Evolutionary conservation across 2,329 filamentous ascomycete genomes (phyloP).

Genomic region (Pestalotiopsis sp.): DNA sequence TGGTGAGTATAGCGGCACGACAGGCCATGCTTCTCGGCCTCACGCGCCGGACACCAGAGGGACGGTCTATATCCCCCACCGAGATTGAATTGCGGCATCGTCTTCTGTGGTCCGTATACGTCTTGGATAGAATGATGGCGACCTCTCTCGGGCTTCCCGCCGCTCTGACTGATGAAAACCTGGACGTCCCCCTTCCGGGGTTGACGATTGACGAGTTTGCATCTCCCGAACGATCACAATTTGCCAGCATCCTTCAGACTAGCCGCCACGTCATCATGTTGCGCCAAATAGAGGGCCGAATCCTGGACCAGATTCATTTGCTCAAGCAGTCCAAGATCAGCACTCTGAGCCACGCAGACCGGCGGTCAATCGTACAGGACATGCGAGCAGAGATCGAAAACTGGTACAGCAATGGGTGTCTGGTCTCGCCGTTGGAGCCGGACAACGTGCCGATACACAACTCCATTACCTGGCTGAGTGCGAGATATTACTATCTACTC

Average conservation of each 20-base stretch:
- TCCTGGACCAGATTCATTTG: constrained; percentile 37
- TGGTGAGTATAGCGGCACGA: constrained; percentile 40
- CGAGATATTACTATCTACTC: constrained; percentile 46
- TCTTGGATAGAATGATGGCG: constrained; percentile 47
- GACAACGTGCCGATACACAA: constrained; percentile 48
- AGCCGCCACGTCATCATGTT: constrained; percentile 46
- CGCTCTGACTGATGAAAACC: constrained; percentile 39
- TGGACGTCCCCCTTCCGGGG: constrained; percentile 42
- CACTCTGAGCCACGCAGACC: constrained; percentile 32
- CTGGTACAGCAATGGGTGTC: constrained; percentile 48
- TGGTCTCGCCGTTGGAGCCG: constrained; percentile 42
- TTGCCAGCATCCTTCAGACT: constrained; percentile 43
- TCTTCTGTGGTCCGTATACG: constrained; percentile 47
- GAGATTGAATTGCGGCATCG: constrained; percentile 37
- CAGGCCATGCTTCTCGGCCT: constrained; percentile 41
- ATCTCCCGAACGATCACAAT: constrained; percentile 36
- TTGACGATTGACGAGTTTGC: constrained; percentile 48
- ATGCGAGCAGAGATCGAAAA: constrained; percentile 46
- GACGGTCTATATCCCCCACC: constrained; percentile 23
- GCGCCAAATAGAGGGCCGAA: constrained; percentile 44
- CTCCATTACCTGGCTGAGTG: constrained; percentile 44
- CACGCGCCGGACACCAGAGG: constrained; percentile 31
- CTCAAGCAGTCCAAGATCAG: constrained; percentile 30
- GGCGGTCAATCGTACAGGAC: constrained; percentile 32
- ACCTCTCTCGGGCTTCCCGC: constrained; percentile 41